Base-by-base conservation (phyloP, 352 stramenopile genomes). In the Phytophthora citrophthora region DNA sequence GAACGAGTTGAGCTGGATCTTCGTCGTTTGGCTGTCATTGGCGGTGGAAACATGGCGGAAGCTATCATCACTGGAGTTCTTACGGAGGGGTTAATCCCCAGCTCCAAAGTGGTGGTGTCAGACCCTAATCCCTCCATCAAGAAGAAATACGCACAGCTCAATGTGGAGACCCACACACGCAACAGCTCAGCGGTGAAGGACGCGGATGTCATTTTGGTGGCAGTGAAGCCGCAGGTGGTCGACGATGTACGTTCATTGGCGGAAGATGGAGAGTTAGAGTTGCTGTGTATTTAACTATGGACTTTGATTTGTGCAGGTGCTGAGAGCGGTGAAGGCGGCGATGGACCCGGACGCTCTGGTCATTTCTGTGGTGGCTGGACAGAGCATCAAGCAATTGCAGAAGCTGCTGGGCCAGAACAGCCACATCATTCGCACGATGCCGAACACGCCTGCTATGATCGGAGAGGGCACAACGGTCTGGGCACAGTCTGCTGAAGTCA, bases 361-460 rank as follows among this genome's bases (percentile, higher is more conserved):
- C 15, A 77, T 97, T 27, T 97, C 88, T 0, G 93, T 97, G 20
- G 79, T 96, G 41, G 89, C 89, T 5, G 91, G 90, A 11, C 75
- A 85, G 15, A 93, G 83, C 11, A 93, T 97, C 46, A 76, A 89
- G n/a, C 64, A 74, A 13, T 77, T 95, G 56, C 81, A 94, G 36
- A 54, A 61, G 0, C 70, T 81, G 12, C 69, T 88, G 6, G 82
- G 89, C 1, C 64, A 87, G 13, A 58, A 86, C 27, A 92, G 87
- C 12, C 83, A 74, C 29, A 72, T 99, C 63, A 96, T 97, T 43
- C 89, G 95, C 24, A 93, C 74, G 43, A 99, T 99, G 96, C 96
- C 96, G 2, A 99, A 99, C 71, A 99, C 96, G 6, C 96, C 96
- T 4, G 94, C 94, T 20, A 97, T 92, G 79, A 97, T 99, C 34